These are phyloP conservation scores for Ophiorrhiza pumila DNA, from an alignment of 257 asterid genomes.

Conservation along the genomic window DNA sequence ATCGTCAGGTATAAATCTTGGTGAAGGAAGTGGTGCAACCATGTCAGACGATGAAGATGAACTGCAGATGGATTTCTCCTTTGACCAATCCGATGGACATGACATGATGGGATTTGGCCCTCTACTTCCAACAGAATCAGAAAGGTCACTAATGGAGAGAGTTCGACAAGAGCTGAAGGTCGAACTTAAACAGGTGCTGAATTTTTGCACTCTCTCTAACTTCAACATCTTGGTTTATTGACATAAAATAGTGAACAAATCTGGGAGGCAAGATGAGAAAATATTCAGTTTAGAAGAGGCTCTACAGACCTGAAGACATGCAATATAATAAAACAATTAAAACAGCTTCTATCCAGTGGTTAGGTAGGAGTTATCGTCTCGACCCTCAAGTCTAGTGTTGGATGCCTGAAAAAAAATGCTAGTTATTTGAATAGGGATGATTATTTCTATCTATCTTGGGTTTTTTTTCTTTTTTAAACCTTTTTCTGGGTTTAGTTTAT, in stretches of 20 bases:
- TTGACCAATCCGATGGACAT: slow-evolving; percentile 72
- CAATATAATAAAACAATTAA: too few species aligned
- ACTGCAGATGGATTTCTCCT: slow-evolving; percentile 62
- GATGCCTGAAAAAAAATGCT: background rate
- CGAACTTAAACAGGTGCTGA: slow-evolving; percentile 82
- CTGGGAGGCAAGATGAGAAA: background rate
- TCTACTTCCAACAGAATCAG: slow-evolving; percentile 90
- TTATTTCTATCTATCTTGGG: background rate
- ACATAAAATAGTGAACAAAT: background rate
- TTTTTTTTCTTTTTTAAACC: background rate
- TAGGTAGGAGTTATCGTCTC: too few species aligned
- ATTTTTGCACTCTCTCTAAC: background rate
- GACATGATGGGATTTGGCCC: slow-evolving; percentile 94
- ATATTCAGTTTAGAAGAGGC: too few species aligned
- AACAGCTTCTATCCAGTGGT: too few species aligned
- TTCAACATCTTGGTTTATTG: background rate
- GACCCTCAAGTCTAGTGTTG: too few species aligned
- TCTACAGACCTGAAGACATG: too few species aligned
- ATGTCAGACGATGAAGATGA: slow-evolving; percentile 98
- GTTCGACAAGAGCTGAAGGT: slow-evolving; percentile 91
- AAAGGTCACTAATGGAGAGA: slow-evolving; percentile 89
- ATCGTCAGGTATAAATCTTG: slow-evolving; percentile 57
- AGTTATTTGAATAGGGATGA: background rate
- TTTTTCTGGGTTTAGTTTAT: too few species aligned
- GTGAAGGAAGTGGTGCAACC: slow-evolving; percentile 87